Evolutionary conservation across 345 rosid genomes (phyloP).

Genomic region (Gossypium sturtianum): DNA sequence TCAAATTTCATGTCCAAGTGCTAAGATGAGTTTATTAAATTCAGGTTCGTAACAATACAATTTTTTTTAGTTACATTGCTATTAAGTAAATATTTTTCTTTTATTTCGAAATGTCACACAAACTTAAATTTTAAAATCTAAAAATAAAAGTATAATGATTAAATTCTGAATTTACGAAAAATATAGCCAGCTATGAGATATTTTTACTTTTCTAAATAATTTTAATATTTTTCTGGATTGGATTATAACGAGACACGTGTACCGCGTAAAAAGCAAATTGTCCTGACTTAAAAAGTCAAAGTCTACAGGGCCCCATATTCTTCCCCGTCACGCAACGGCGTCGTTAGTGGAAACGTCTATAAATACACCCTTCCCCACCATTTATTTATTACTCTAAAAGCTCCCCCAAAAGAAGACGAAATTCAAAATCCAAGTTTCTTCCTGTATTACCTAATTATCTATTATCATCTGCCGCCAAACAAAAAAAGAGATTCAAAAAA

Average conservation of each 20-base stretch:
- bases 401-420: neutral
- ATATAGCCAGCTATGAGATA: too few species aligned
- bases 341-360: neutral
- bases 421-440: neutral
- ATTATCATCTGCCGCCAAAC: neutral
- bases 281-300: conserved; percentile 3
- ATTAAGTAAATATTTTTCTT: too few species aligned
- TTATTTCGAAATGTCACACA: too few species aligned
- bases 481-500: neutral
- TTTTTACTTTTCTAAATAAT: too few species aligned
- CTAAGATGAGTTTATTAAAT: too few species aligned
- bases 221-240: too few species aligned
- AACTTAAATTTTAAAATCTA: too few species aligned
- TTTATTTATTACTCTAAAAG: neutral
- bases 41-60: too few species aligned
- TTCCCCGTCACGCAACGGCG: neutral
- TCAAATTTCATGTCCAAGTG: too few species aligned
- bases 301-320: neutral
- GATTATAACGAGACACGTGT: conserved; percentile 5
- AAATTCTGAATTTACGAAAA: too few species aligned
- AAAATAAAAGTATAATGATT: accelerated
- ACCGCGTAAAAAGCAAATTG: neutral
- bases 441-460: neutral
- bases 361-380: neutral
- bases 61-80: too few species aligned